Conservation (phyloP, 2,329 filamentous ascomycete species). For the Mycosphaerella arachidis region DNA sequence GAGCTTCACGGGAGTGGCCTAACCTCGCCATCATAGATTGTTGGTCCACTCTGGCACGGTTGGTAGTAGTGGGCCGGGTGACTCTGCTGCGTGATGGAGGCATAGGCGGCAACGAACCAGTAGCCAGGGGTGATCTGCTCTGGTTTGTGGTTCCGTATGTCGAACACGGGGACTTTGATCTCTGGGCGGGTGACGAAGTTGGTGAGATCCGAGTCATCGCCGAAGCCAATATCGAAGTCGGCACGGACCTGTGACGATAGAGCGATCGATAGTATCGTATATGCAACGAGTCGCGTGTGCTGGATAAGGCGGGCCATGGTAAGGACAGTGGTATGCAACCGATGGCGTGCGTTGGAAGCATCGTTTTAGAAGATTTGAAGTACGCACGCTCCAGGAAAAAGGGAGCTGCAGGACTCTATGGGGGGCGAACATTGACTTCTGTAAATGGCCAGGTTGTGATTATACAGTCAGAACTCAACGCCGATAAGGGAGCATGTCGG, state of each 20-base stretch:
- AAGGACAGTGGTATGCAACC: neutral
- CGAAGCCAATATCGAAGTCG: neutral
- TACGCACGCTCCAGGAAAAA: neutral
- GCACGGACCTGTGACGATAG: neutral
- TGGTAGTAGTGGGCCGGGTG: neutral
- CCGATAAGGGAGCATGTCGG: neutral
- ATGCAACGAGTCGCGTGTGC: neutral
- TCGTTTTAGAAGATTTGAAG: neutral
- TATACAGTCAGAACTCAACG: neutral
- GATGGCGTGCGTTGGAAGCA: neutral
- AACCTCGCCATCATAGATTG: slow-evolving; percentile 5
- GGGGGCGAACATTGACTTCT: neutral
- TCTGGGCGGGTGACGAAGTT: slow-evolving; percentile 5
- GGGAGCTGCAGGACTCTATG: neutral
- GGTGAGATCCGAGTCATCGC: slow-evolving; percentile 2
- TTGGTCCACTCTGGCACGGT: slow-evolving; percentile 3
- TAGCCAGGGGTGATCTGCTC: slow-evolving; percentile 13
- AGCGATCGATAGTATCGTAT: neutral
- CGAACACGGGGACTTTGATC: slow-evolving; percentile 47
- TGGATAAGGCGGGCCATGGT: neutral
- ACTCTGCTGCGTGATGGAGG: neutral
- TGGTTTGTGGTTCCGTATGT: slow-evolving; percentile 8
- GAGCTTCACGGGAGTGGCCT: neutral
- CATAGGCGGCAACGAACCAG: slow-evolving; percentile 15
- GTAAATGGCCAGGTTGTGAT: neutral